These are phyloP conservation scores for Hibiscus syriacus DNA, from an alignment of 345 rosid genomes.

Conservation along the genomic window DNA sequence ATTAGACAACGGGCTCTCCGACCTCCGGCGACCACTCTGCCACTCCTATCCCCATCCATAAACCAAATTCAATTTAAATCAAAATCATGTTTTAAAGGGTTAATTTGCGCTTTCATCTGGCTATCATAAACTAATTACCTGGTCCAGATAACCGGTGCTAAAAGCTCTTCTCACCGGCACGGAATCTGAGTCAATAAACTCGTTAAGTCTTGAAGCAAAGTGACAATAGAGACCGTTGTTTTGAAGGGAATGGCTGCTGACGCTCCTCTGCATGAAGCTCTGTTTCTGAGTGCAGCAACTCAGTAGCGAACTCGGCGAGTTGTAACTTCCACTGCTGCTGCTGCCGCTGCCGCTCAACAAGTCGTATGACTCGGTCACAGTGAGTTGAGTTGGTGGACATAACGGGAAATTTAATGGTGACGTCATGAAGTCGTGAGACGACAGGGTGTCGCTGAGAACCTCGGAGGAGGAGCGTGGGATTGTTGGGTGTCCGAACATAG, in stretches of 20 bases:
- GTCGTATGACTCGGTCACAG: constrained; percentile 14
- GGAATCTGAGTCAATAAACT: constrained; percentile 33
- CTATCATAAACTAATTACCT: constrained; percentile 31
- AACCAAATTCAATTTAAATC: not conserved
- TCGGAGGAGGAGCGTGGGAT: constrained; percentile 5
- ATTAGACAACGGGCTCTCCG: constrained; percentile 50
- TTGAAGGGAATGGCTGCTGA: constrained; percentile 52
- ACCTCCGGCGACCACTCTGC: constrained; percentile 32
- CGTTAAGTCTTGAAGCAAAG: constrained; percentile 23
- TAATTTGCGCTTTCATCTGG: not conserved
- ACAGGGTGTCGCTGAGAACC: constrained; percentile 14
- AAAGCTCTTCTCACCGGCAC: constrained; percentile 61
- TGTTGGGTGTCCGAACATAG: constrained; percentile 36
- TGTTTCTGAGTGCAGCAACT: constrained; percentile 23
- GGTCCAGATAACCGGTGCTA: constrained; percentile 66
- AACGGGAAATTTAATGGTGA: constrained; percentile 24
- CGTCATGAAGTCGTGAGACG: constrained; percentile 18
- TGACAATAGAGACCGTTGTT: constrained; percentile 16
- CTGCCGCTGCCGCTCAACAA: constrained; percentile 25
- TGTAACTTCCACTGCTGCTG: constrained; percentile 48
- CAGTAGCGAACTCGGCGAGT: constrained; percentile 53
- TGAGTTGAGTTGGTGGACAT: constrained; percentile 12
- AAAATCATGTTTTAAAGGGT: not conserved
- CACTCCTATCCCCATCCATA: constrained; percentile 14
- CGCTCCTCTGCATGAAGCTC: constrained; percentile 53